A percentile compares a stretch with the other conserved stretches of the same genome.
phyloP scores from a whole-genome alignment of 1,284 basidiomycete genomes.

The Leccinum pachyderme region DNA sequence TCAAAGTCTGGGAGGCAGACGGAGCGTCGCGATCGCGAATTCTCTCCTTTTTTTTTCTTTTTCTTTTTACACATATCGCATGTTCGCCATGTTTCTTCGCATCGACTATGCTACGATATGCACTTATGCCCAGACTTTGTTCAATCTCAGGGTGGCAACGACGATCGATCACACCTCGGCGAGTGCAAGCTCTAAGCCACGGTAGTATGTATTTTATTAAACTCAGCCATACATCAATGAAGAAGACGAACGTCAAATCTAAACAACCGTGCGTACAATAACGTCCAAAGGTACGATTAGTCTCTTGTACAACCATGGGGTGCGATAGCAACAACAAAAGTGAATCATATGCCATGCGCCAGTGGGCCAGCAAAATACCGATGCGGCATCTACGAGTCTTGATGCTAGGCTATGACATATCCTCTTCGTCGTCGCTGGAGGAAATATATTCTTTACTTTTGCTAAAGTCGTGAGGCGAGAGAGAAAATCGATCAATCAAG shows the following conservation, averaged over 20 bases:
- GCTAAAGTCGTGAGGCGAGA: conserved; percentile 36
- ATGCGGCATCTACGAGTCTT: background rate
- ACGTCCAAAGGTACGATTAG: background rate
- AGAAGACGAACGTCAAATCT: background rate
- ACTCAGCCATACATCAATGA: background rate
- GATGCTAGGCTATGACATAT: conserved; percentile 42
- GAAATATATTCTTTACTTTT: conserved; percentile 79
- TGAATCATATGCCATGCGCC: background rate
- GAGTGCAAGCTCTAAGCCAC: no score
- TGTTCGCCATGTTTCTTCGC: conserved; percentile 5
- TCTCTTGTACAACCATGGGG: background rate
- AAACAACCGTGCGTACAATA: background rate
- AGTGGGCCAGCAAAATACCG: background rate
- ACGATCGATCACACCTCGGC: no score
- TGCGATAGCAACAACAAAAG: background rate
- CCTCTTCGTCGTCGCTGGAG: conserved; percentile 78
- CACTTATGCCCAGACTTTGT: background rate
- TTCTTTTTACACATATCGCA: conserved; percentile 16
- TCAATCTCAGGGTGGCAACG: no score
- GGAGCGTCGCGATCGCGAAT: conserved; percentile 4
- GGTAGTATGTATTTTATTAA: no score
- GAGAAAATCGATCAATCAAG: background rate
- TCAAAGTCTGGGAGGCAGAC: conserved; percentile 8
- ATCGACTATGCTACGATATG: conserved; percentile 23
- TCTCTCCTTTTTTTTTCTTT: background rate